Evolutionary conservation across 169 alveolate species (phyloP).

Genomic region (Hepatocystis sp.): DNA sequence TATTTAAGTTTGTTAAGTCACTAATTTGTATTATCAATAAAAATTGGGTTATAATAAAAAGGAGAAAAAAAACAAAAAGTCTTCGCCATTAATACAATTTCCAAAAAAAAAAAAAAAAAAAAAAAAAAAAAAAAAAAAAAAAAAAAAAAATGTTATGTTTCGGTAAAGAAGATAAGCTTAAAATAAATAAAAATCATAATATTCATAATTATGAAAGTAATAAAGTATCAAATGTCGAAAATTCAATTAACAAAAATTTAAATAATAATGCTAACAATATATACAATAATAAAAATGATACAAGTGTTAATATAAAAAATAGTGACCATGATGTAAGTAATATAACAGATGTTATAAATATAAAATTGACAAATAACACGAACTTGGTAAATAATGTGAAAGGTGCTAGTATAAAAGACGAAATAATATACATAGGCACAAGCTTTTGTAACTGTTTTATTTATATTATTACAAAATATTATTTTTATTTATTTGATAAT

Average conservation of each 20-base stretch:
- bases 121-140: neutral
- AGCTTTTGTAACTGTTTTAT: slow-evolving; percentile 66
- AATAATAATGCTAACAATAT: neutral
- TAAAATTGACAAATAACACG: too few relatives aligned
- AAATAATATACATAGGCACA: slow-evolving; percentile 54
- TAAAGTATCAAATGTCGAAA: neutral
- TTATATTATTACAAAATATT: slow-evolving; percentile 52
- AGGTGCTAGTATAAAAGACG: slow-evolving; percentile 6
- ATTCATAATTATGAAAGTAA: slow-evolving; percentile 15
- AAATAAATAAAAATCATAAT: slow-evolving; percentile 30
- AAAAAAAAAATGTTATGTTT: slow-evolving; percentile 67
- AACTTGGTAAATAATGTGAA: neutral
- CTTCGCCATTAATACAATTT: too few relatives aligned
- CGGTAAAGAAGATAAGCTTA: slow-evolving; percentile 75
- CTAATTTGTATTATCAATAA: too few relatives aligned
- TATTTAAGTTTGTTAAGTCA: too few relatives aligned
- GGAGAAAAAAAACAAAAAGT: too few relatives aligned
- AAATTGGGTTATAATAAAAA: too few relatives aligned
- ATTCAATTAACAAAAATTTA: slow-evolving; percentile 2
- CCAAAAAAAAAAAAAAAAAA: too few relatives aligned
- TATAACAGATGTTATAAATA: neutral
- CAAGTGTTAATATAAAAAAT: neutral
- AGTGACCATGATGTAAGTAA: neutral
- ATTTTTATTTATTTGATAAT: slow-evolving; percentile 61
- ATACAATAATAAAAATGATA: neutral